Base-by-base conservation (phyloP, 2,329 filamentous ascomycete genomes). In the Penicillium decumbens region DNA sequence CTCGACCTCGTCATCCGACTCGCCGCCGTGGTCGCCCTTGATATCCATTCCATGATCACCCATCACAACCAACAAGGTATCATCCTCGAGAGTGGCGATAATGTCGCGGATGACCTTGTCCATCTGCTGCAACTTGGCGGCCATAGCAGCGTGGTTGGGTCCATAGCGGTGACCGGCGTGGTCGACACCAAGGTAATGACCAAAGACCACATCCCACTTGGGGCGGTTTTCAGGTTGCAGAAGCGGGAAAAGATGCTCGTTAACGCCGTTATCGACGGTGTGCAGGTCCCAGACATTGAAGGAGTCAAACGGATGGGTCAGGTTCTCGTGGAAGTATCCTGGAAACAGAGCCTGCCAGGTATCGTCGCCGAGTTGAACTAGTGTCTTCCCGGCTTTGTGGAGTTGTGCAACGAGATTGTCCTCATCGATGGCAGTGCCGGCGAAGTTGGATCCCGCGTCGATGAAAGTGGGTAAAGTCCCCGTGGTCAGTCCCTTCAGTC, bases 1-100 rank as follows among this genome's bases (percentile, higher is more conserved):
- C 69, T 98, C 84, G 6, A 98, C 82, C 68, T 98, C 93, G 56
- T 97, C 90, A 59, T 96, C 89, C 28, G 92, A 96, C 74, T 98
- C 93, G 47, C 93, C 93, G n/a, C 93, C 93, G 65, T 98, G 93
- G 59, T 98, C 93, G 15, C 93, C 93, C 73, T 98, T 97, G 53
- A 81, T 77, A 69, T 98, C 93, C 93, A 98, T 98, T 9, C 93
- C 93, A 65, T 98, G 93, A 67, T 98, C 93, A n/a, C 93, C 93
- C 89, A 98, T 95, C 12, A 98, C 88, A 18, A 98, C 83, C 30
- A 98, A 75, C 20, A 98, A 75, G 0, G 93, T 98, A 47, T 89
- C 76, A 45, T 96, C 87, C 60, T 95, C 92, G 15, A 98, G 75
- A 3, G 75, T 75, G 0, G 80, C 76, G 3, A 88, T 83, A 46